These are phyloP conservation scores for Tephrocybe sp. DNA, from an alignment of 768 basidiomycete genomes.

Conservation along the genomic window DNA sequence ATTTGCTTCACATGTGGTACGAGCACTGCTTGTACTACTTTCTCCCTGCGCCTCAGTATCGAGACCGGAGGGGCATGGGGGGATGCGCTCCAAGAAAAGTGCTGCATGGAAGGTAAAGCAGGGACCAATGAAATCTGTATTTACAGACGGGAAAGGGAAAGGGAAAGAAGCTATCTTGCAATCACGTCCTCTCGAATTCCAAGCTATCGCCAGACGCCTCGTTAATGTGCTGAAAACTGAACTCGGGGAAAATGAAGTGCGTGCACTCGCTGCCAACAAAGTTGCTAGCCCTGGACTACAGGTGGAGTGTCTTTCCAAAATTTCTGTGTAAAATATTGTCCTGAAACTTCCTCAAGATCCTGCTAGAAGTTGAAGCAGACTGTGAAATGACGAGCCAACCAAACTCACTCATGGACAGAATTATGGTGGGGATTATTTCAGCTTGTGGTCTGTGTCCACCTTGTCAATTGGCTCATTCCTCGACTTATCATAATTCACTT, in stretches of 20 bases:
- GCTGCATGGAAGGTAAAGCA: constrained; percentile 79
- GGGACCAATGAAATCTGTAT: constrained; percentile 78
- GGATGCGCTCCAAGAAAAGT: constrained; percentile 82
- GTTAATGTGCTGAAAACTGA: constrained; percentile 50
- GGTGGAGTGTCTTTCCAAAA: constrained; percentile 40
- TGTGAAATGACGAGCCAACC: constrained; percentile 52
- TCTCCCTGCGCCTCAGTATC: constrained; percentile 52
- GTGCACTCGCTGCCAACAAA: constrained; percentile 72
- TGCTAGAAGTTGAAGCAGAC: constrained; percentile 80
- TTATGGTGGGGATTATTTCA: constrained; percentile 74
- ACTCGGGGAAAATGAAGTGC: constrained; percentile 67
- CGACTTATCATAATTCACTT: constrained; percentile 3
- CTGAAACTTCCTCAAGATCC: constrained; percentile 46
- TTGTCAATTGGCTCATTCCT: not conserved
- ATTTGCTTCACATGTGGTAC: constrained; percentile 88
- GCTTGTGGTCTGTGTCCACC: constrained; percentile 54
- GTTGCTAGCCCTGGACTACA: constrained; percentile 76
- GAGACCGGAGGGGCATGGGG: constrained; percentile 33
- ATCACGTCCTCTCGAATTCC: constrained; percentile 47
- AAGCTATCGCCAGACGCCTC: constrained; percentile 38
- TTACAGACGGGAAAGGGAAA: constrained; percentile 45
- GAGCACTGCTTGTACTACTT: constrained; percentile 76
- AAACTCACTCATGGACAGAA: constrained; percentile 77
- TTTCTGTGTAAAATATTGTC: constrained; percentile 10
- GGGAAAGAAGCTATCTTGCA: constrained; percentile 25